A percentile compares a stretch with the other conserved stretches of the same genome.
Evolutionary conservation across 2,329 filamentous ascomycete species (phyloP).

Genomic region (Purpureocillium lavendulum): DNA sequence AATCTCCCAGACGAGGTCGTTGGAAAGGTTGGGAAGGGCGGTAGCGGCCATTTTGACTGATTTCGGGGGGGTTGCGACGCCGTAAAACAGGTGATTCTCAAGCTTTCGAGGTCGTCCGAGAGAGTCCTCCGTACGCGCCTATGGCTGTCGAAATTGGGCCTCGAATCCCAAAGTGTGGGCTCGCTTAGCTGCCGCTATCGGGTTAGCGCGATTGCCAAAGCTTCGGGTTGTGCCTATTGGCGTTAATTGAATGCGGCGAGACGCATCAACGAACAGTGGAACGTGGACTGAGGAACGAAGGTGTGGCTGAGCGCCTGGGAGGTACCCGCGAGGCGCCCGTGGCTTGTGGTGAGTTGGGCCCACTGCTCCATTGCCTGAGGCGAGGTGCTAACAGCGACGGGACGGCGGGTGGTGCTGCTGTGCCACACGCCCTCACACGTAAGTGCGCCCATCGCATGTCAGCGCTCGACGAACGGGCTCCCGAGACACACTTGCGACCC

Average conservation of each 20-base stretch:
- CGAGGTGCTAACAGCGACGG: too few relatives aligned
- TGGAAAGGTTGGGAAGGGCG: constrained; percentile 66
- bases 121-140: too few relatives aligned
- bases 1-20: constrained; percentile 91
- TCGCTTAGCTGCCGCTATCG: constrained; percentile 23
- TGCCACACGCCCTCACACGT: too few relatives aligned
- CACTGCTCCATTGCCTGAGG: too few relatives aligned
- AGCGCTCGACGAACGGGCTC: too few relatives aligned
- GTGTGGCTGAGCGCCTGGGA: not conserved
- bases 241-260: constrained; percentile 11
- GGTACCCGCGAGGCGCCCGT: too few relatives aligned
- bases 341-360: too few relatives aligned
- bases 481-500: too few relatives aligned
- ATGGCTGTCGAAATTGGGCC: constrained; percentile 15
- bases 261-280: not conserved
- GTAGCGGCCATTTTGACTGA: constrained; percentile 46
- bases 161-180: constrained; percentile 29
- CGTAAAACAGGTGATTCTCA: constrained; percentile 14
- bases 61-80: constrained; percentile 21
- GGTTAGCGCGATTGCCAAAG: constrained; percentile 15
- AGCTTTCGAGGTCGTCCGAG: constrained; percentile 1
- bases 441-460: too few relatives aligned
- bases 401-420: too few relatives aligned
- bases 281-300: not conserved
- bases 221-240: constrained; percentile 10